These are phyloP conservation scores for Picochlorum sp. DNA, from an alignment of 139 green algal genomes.

Conservation along the genomic window DNA sequence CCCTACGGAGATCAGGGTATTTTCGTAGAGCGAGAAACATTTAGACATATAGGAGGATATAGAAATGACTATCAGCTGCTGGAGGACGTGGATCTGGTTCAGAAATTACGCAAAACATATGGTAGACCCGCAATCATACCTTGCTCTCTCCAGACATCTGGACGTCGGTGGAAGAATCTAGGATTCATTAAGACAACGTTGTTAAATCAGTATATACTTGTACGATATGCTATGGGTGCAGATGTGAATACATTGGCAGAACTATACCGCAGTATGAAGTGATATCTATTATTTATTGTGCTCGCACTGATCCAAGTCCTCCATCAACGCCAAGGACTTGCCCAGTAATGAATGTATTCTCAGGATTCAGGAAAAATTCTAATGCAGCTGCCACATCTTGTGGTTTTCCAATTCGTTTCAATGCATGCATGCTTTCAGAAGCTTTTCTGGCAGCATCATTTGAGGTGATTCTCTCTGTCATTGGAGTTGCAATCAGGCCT, in stretches of 20 bases:
- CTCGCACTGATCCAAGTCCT: not conserved
- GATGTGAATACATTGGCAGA: constrained; percentile 2
- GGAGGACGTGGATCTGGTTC: constrained; percentile 61
- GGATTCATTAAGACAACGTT: constrained; percentile 34
- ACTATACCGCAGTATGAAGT: constrained; percentile 7
- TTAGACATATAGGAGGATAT: constrained; percentile 18
- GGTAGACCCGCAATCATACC: constrained; percentile 32
- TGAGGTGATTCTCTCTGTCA: constrained; percentile 51
- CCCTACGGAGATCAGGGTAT: constrained; percentile 67
- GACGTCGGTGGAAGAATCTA: constrained; percentile 35
- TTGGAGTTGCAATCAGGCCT: constrained; percentile 41
- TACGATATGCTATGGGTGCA: constrained; percentile 11
- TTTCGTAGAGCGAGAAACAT: constrained; percentile 35
- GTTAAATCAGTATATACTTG: constrained; percentile 15
- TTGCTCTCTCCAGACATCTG: constrained; percentile 29
- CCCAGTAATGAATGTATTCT: constrained; percentile 59
- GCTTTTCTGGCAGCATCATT: constrained; percentile 47
- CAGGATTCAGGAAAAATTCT: constrained; percentile 58
- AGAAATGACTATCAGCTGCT: constrained; percentile 49
- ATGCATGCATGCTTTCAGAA: constrained; percentile 54
- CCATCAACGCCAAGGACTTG: constrained; percentile 12
- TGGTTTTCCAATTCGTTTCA: constrained; percentile 64
- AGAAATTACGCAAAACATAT: constrained; percentile 21
- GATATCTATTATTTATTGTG: not conserved
- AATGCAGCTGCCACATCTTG: constrained; percentile 59